A percentile compares a stretch with the other conserved stretches of the same genome.
These are phyloP conservation scores for Phytophthora foliorum DNA, from an alignment of 352 stramenopile species.

Conservation along the genomic window DNA sequence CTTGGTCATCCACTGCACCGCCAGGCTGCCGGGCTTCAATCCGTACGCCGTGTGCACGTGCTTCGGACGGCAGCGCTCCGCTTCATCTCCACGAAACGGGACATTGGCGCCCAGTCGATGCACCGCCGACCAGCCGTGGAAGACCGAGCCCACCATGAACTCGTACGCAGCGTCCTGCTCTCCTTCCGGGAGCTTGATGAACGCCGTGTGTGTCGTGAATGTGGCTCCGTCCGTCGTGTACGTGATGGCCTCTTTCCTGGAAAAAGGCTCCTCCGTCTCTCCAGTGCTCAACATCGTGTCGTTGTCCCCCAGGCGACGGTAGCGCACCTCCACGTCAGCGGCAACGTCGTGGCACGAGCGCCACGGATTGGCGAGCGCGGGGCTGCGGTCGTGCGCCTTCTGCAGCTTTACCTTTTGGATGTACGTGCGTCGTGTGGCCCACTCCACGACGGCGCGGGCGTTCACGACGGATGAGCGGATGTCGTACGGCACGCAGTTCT, in stretches of 20 bases:
- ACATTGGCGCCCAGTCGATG: constrained; percentile 68
- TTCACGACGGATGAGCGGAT: constrained; percentile 77
- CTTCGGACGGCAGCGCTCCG: constrained; percentile 73
- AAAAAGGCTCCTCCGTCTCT: constrained; percentile 43
- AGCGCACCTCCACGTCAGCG: constrained; percentile 65
- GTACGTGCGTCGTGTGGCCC: constrained; percentile 77
- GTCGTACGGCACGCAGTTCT: constrained; percentile 89
- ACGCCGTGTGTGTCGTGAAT: constrained; percentile 76
- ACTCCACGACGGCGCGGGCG: constrained; percentile 67
- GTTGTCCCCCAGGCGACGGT: constrained; percentile 50
- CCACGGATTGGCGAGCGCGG: constrained; percentile 55
- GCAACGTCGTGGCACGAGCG: constrained; percentile 75
- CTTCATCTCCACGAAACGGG: constrained; percentile 48
- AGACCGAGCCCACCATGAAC: constrained; percentile 81
- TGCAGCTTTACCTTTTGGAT: constrained; percentile 69
- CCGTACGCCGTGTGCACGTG: constrained; percentile 88
- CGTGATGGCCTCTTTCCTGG: constrained; percentile 58
- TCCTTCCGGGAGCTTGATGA: constrained; percentile 47
- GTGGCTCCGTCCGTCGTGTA: constrained; percentile 62
- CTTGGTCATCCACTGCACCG: constrained; percentile 85
- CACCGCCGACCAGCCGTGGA: constrained; percentile 82
- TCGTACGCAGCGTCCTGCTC: constrained; percentile 48
- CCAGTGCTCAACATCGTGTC: constrained; percentile 32
- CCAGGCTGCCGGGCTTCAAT: constrained; percentile 59
- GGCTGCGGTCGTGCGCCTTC: constrained; percentile 44